A percentile compares a stretch with the other conserved stretches of the same genome.
Evolutionary conservation across 2,329 filamentous ascomycete species (phyloP).

Genomic region (Pleomassaria siparia): DNA sequence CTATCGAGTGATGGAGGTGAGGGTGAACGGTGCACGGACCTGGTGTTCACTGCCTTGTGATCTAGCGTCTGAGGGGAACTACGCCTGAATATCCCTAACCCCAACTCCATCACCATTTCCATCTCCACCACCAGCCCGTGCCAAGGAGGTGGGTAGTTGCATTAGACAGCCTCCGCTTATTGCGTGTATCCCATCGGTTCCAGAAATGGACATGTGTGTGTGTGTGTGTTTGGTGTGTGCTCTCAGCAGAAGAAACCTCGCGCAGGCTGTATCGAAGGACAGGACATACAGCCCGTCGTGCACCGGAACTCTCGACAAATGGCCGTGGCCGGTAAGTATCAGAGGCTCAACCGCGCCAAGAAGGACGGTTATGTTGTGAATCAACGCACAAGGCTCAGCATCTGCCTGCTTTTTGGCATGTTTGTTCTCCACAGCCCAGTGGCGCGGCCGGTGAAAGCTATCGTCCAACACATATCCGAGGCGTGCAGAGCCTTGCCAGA

Average conservation of each 20-base stretch:
- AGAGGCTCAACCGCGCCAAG: constrained; percentile 2
- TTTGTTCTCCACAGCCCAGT: constrained; percentile 2
- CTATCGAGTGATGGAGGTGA: too few species aligned
- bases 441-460: constrained; percentile 13
- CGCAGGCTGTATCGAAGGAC: constrained; percentile 8
- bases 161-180: constrained; percentile 9
- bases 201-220: constrained; percentile 1
- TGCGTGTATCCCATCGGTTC: constrained; percentile 5
- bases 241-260: constrained; percentile 4
- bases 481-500: constrained; percentile 8
- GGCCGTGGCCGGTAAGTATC: constrained; percentile 4
- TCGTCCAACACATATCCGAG: constrained; percentile 10
- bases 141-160: not conserved
- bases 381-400: constrained; percentile 2
- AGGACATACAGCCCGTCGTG: not conserved
- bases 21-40: too few species aligned
- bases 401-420: constrained; percentile 14
- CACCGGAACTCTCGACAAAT: not conserved
- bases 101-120: not conserved
- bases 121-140: constrained; percentile 2
- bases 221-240: constrained; percentile 2
- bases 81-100: too few species aligned
- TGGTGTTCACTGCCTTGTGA: too few species aligned
- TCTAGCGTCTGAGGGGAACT: too few species aligned
- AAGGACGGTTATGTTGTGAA: not conserved